Percentiles rank a stretch among this genome's conserved stretches.
These are phyloP conservation scores for Hypoxylon intermedium DNA, from an alignment of 495 filamentous ascomycete genomes.

Conservation along the genomic window DNA sequence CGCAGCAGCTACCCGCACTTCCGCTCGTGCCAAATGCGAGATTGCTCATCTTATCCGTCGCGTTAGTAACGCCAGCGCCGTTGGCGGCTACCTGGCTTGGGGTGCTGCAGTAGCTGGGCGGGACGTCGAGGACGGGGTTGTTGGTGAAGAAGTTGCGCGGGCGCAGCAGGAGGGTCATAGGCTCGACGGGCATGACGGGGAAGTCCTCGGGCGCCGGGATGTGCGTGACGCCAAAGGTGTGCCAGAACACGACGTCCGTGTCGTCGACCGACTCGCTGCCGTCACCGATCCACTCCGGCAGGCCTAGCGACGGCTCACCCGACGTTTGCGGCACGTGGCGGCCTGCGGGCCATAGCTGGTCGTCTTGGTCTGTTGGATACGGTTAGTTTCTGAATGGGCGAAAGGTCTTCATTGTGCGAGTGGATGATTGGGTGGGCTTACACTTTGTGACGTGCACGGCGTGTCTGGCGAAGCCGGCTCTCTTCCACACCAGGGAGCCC, in stretches of 20 bases:
- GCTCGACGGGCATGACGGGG: constrained; percentile 93
- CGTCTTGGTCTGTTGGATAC: constrained; percentile 69
- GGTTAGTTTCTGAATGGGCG: too few relatives aligned
- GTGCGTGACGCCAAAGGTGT: constrained; percentile 93
- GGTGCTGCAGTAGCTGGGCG: constrained; percentile 75
- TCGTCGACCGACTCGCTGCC: constrained; percentile 77
- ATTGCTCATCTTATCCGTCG: constrained; percentile 53
- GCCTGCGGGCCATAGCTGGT: constrained; percentile 90
- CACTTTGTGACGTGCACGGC: constrained; percentile 93
- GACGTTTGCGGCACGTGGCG: constrained; percentile 94
- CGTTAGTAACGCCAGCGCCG: constrained; percentile 55
- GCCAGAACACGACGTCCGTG: constrained; percentile 91
- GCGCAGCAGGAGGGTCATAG: constrained; percentile 81
- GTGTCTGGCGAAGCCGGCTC: constrained; percentile 88
- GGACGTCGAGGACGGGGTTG: constrained; percentile 89
- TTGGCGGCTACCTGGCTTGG: constrained; percentile 70
- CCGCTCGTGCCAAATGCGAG: constrained; percentile 47
- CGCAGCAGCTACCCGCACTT: constrained; percentile 41
- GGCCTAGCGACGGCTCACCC: constrained; percentile 77
- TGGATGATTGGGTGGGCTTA: too few relatives aligned
- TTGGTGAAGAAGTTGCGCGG: constrained; percentile 87
- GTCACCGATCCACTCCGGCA: constrained; percentile 85
- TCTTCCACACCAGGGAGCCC: constrained; percentile 88
- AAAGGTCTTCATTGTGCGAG: too few relatives aligned
- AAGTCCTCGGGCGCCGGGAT: constrained; percentile 94